Evolutionary conservation across 352 stramenopile genomes (phyloP), one percentile per base, ranked within the genome.

Genomic region (Phytophthora pluvialis): DNA sequence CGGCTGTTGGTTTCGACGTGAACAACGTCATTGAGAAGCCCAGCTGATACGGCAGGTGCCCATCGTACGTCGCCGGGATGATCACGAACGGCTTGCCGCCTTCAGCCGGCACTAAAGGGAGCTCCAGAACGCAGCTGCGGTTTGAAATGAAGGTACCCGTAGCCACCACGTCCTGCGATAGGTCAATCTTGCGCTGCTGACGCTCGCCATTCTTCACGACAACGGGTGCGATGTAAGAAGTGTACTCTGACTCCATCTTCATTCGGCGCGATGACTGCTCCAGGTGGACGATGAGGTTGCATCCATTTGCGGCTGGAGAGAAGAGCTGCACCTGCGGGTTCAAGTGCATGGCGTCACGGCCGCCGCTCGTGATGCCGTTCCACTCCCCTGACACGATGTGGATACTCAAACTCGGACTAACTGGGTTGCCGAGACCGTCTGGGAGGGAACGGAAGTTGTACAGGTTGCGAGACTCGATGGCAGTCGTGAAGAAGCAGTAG

Each of bases 61-160:
- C 78, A n/a, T 89, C 80, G 46, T 91, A 91, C 21, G 82, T 91
- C 28, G 77, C 82, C 4, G 82, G 80, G n/a, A 86, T 86, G 16
- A 91, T 73, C 4, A 88, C 80, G 49, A 84, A 89, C 5, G 80
- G 80, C 33, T 83, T 79, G 6, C 72, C 78, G 4, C 66, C 65
- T 29, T 75, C 70, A 8, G 51, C 42, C 10, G 73, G 72, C 56
- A 81, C 75, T 18, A 91, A 80, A 31, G 66, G 60, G 7, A 81
- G 60, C 32, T 90, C 79, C 9, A 93, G 36, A 45, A 93, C 39
- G 29, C 80, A 93, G 51, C 86, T 93, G 36, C 86, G 84, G 69
- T 89, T 95, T 29, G 86, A 95, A 48, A 95, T 93, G 59, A 95
- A 95, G 10, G 85, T 95, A 32, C 87, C 87, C 4, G 80, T 94